Evolutionary conservation across 208 protist genomes (phyloP).

Genomic region (Crithidia acanthocephali): DNA sequence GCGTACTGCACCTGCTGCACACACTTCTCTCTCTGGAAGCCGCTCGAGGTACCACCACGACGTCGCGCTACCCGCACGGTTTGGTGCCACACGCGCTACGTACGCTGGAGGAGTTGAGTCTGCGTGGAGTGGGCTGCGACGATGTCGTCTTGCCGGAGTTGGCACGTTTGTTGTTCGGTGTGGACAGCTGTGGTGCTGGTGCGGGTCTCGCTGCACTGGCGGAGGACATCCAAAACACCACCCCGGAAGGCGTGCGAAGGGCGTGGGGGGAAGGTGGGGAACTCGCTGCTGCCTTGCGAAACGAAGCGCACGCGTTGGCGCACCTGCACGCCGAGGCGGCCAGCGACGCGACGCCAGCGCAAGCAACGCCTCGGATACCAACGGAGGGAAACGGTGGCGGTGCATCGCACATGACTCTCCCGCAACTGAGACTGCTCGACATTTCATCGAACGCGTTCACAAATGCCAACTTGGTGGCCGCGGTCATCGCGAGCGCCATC

Average conservation of each 20-base stretch:
- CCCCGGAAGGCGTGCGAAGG: not conserved
- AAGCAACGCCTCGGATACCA: too few species aligned
- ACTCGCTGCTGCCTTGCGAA: not conserved
- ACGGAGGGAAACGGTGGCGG: not conserved
- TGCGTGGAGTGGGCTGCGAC: constrained; percentile 31
- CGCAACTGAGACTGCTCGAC: constrained; percentile 1
- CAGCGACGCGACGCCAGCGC: too few species aligned
- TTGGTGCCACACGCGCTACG: not conserved
- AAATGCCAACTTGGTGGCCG: constrained; percentile 1
- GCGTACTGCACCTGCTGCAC: constrained; percentile 19
- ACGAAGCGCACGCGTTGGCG: constrained; percentile 9
- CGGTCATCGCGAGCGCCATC: constrained; percentile 8
- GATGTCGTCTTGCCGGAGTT: constrained; percentile 16
- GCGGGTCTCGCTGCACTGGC: too few species aligned
- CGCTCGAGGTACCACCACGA: not conserved
- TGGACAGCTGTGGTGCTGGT: not conserved
- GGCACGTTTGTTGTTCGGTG: constrained; percentile 11
- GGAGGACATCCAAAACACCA: too few species aligned
- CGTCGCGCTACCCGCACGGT: not conserved
- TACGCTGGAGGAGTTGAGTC: constrained; percentile 7
- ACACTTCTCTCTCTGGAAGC: constrained; percentile 22
- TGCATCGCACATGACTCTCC: not conserved
- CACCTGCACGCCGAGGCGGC: not conserved
- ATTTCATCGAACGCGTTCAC: constrained; percentile 22
- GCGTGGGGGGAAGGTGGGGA: not conserved